These are phyloP conservation scores for Nakazawaea pomicola DNA, from an alignment of 805 yeast genomes.

Conservation along the genomic window DNA sequence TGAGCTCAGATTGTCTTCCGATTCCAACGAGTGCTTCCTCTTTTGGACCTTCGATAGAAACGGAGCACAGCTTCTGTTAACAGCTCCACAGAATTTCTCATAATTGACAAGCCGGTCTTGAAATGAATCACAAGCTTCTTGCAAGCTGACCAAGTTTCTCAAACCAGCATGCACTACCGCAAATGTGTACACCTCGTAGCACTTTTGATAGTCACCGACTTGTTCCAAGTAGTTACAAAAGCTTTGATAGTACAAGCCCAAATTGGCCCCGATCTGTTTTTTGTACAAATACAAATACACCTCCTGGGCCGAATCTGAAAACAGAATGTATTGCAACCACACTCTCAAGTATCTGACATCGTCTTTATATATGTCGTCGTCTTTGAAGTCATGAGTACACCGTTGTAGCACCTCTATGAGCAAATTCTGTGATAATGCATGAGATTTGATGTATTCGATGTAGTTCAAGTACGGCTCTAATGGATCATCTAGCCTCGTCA, in stretches of 20 bases:
- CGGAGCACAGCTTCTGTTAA: constrained; percentile 11
- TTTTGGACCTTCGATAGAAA: constrained; percentile 1
- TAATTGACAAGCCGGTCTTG: constrained; percentile 28
- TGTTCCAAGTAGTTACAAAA: constrained; percentile 63
- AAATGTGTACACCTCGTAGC: constrained; percentile 49
- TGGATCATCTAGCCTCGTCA: constrained; percentile 76
- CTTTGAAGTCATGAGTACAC: constrained; percentile 65
- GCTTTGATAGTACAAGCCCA: constrained; percentile 74
- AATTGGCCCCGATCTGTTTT: constrained; percentile 61
- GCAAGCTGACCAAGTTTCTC: constrained; percentile 52
- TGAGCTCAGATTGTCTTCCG: constrained; percentile 17
- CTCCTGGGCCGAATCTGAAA: constrained; percentile 65
- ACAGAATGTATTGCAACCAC: constrained; percentile 76
- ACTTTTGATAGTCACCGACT: constrained; percentile 43
- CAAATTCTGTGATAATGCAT: constrained; percentile 56
- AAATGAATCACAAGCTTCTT: constrained; percentile 40
- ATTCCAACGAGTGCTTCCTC: constrained; percentile 25
- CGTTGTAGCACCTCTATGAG: constrained; percentile 60
- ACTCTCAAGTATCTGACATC: constrained; percentile 76
- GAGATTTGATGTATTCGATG: constrained; percentile 74
- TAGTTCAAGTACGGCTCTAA: constrained; percentile 71
- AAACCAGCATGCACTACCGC: constrained; percentile 57
- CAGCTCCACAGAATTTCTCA: constrained; percentile 14
- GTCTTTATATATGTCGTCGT: constrained; percentile 62
- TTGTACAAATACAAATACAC: constrained; percentile 66